Base-by-base conservation (phyloP, 2,329 filamentous ascomycete species). In the Annulohypoxylon truncatum region DNA sequence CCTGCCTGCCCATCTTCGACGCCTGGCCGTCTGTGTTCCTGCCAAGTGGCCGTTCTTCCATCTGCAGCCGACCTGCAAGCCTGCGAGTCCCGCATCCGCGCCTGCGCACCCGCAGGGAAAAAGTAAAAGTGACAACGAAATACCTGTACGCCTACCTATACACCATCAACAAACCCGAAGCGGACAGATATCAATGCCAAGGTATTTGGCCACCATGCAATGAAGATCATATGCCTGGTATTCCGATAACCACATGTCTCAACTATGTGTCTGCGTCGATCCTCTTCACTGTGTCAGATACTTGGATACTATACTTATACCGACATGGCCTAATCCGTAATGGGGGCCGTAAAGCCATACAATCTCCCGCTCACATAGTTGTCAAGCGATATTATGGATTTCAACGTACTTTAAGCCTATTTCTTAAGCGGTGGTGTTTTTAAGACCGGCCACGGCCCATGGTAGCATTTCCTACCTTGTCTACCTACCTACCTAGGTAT, bases 1-100 rank as follows among this genome's bases (percentile, higher is more conserved):
- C n/a, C n/a, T n/a, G n/a, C n/a, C n/a, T n/a, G n/a, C 54, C 50
- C 51, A 26, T 50, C 44, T 47, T 20, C 50, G 12, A 46, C 52
- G 50, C 57, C 63, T 65, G 38, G 52, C 40, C 38, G 29, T 61
- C 24, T 56, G 46, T 24, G 66, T 63, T 48, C 66, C 68, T 69
- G 66, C 55, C 61, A 63, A 66, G 55, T 69, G 47, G 66, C 61
- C 48, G 62, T 64, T 67, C 57, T 62, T 60, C 46, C 55, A 62
- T 67, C 58, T 68, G 66, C 63, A 67, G 46, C 38, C 40, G 53
- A 57, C 53, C 56, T 66, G 63, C 55, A 64, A 59, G 61, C 46
- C 56, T 66, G 63, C 55, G 68, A 59, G 58, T 67, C 54, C 68
- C 64, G 63, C 68, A 68, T 67, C 68, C 66, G 68, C 68, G 68